phyloP scores from a whole-genome alignment of 2,329 filamentous ascomycete genomes.

The Penicillium corylophilum region DNA sequence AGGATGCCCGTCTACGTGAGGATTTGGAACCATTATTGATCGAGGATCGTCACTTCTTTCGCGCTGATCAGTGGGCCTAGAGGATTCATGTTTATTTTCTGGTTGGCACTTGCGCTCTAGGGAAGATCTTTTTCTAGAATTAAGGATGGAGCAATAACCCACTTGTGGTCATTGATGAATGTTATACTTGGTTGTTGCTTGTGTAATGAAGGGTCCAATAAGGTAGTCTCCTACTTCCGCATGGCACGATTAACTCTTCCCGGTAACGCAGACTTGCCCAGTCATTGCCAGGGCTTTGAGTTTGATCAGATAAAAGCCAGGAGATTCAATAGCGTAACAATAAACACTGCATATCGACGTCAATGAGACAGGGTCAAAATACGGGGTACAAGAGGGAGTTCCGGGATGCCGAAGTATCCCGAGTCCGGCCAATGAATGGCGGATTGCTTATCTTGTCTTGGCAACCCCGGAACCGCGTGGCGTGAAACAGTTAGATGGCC shows the following conservation, averaged over 20 bases:
- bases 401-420: slow-evolving; percentile 21
- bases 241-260: too few relatives aligned
- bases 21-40: not conserved
- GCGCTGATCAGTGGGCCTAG: not conserved
- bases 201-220: not conserved
- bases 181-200: not conserved
- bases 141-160: not conserved
- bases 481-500: not conserved
- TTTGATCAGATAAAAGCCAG: not conserved
- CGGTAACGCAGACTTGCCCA: too few relatives aligned
- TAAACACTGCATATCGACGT: slow-evolving; percentile 6
- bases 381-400: not conserved
- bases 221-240: not conserved
- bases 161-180: not conserved
- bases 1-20: not conserved
- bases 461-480: slow-evolving; percentile 13
- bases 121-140: not conserved
- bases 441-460: slow-evolving; percentile 27
- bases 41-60: not conserved
- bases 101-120: not conserved
- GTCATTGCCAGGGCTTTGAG: too few relatives aligned
- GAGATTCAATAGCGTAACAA: slow-evolving; percentile 9
- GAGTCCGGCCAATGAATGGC: slow-evolving; percentile 21
- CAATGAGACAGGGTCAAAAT: not conserved
- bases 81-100: not conserved